Conservation (phyloP, 1,284 basidiomycete species). For the Trichosporon sp. region DNA sequence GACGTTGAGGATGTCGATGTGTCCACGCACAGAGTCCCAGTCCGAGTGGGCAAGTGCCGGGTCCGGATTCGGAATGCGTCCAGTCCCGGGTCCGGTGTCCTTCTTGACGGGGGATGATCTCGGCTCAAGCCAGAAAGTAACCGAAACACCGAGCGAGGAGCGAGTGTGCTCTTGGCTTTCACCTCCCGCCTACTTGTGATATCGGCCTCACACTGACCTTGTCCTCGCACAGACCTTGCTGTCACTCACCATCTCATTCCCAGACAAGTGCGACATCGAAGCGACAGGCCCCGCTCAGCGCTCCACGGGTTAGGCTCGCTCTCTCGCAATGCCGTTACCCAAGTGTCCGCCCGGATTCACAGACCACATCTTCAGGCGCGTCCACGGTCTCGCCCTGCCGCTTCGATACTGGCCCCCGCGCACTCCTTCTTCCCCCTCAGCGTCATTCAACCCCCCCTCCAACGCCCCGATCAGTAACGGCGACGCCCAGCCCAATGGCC, state of each 20-base stretch:
- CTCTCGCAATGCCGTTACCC: conserved; percentile 11
- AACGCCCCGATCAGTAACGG: too few species aligned
- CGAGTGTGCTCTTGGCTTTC: background rate
- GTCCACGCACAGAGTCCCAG: too few species aligned
- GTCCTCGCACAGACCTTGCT: too few species aligned
- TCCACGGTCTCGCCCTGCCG: conserved; percentile 39
- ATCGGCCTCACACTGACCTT: background rate
- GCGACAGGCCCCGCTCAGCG: too few species aligned
- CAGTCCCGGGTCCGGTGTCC: background rate
- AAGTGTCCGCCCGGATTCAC: conserved; percentile 33
- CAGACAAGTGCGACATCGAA: too few species aligned
- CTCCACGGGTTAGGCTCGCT: too few species aligned
- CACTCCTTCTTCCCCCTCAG: background rate
- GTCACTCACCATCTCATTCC: too few species aligned
- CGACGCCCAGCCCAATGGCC: too few species aligned
- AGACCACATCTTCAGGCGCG: conserved; percentile 41
- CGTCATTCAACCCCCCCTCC: background rate
- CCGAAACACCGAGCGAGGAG: too few species aligned
- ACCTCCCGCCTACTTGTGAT: background rate
- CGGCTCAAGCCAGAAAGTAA: too few species aligned
- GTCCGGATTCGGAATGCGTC: background rate
- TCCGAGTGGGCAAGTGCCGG: background rate
- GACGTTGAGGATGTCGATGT: too few species aligned
- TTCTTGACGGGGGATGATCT: background rate
- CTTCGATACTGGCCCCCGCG: conserved; percentile 41